Conservation (phyloP, 1,284 basidiomycete genomes). For the Austroboletus olivaceoglutinosus region DNA sequence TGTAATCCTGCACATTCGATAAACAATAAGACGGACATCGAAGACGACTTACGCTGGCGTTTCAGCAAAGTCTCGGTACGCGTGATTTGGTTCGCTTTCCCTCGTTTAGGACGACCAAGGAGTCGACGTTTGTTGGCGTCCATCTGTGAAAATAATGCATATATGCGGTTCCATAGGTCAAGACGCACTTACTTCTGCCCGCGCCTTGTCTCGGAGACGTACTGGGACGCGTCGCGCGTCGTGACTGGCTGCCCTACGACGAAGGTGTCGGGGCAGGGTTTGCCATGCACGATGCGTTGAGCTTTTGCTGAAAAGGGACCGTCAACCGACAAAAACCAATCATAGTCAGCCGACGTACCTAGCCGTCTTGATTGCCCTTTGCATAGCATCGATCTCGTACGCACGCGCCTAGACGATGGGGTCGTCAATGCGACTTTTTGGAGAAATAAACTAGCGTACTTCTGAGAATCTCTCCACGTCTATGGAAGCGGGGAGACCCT, state of each 20-base stretch:
- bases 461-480: constrained; percentile 87
- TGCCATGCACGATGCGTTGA: constrained; percentile 87
- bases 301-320: constrained; percentile 41
- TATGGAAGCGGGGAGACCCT: constrained; percentile 67
- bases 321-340: constrained; percentile 1
- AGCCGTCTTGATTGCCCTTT: constrained; percentile 77
- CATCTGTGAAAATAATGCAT: constrained; percentile 54
- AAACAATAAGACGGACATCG: not conserved
- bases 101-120: constrained; percentile 52
- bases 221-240: constrained; percentile 87
- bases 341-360: constrained; percentile 44
- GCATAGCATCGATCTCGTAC: constrained; percentile 87
- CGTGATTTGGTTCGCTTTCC: constrained; percentile 50
- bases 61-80: constrained; percentile 57
- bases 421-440: not conserved
- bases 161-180: not conserved
- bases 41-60: constrained; percentile 58
- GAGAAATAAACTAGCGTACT: constrained; percentile 40
- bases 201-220: constrained; percentile 75
- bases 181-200: constrained; percentile 61
- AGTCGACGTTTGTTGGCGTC: constrained; percentile 65
- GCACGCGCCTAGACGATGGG: constrained; percentile 60
- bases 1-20: not conserved
- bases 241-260: constrained; percentile 89
- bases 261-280: constrained; percentile 82